Percentiles rank a stretch among this genome's conserved stretches.
Conservation (phyloP, 164 flowering plant genomes). For the Kingdonia uniflora region DNA sequence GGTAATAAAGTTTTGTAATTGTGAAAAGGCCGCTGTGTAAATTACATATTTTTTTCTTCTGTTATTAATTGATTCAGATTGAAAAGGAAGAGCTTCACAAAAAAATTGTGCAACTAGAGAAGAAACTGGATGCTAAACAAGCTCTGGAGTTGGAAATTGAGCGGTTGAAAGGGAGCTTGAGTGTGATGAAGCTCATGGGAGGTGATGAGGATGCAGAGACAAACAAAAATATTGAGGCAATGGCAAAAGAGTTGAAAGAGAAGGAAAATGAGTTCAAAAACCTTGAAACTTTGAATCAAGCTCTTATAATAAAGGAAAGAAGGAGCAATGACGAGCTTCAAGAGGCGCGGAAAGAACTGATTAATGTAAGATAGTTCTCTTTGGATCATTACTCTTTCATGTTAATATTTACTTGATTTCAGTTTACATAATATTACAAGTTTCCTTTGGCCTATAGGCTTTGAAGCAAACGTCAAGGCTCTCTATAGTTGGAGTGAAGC, state of each 20-base stretch:
- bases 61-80: slow-evolving; percentile 24
- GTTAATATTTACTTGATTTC: no score
- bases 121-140: slow-evolving; percentile 63
- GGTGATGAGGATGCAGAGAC: slow-evolving; percentile 32
- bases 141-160: slow-evolving; percentile 61
- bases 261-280: slow-evolving; percentile 9
- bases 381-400: not conserved
- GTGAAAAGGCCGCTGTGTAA: not conserved
- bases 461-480: slow-evolving; percentile 30
- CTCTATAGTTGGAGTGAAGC: slow-evolving; percentile 47
- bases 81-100: slow-evolving; percentile 45
- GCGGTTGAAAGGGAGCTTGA: slow-evolving; percentile 48
- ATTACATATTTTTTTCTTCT: not conserved
- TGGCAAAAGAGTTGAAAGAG: slow-evolving; percentile 5
- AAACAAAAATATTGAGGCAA: slow-evolving; percentile 24
- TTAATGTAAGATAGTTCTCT: slow-evolving; percentile 24
- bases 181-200: slow-evolving; percentile 49
- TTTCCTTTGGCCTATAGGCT: slow-evolving; percentile 27
- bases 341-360: slow-evolving; percentile 53
- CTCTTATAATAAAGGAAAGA: slow-evolving; percentile 8
- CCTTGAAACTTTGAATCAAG: slow-evolving; percentile 9
- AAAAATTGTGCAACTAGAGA: slow-evolving; percentile 41
- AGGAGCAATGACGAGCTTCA: slow-evolving; percentile 49
- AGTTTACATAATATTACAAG: not conserved
- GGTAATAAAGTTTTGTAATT: not conserved